Percentiles rank a stretch among this genome's conserved stretches.
These are phyloP conservation scores for Debaryomycetaceae sp. DNA, from an alignment of 1,139 yeast species.

Conservation along the genomic window DNA sequence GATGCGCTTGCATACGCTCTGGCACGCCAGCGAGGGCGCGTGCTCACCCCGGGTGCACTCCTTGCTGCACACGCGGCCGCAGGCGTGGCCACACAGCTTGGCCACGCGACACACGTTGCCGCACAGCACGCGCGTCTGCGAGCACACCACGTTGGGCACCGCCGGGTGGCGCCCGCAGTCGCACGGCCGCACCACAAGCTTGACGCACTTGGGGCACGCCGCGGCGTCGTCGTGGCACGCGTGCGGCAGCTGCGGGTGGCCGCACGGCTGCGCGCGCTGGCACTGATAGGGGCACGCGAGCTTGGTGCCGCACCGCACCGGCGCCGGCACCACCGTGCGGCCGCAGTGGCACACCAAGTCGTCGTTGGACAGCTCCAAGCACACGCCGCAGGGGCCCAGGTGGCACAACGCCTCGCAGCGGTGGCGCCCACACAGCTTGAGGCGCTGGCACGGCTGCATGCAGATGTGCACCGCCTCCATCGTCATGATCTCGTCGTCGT, in stretches of 20 bases:
- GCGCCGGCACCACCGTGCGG: slow-evolving; percentile 72
- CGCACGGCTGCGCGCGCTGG: slow-evolving; percentile 58
- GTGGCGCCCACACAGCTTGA: slow-evolving; percentile 70
- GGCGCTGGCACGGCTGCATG: slow-evolving; percentile 61
- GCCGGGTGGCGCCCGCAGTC: slow-evolving; percentile 59
- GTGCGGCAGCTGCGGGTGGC: slow-evolving; percentile 72
- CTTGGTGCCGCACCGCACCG: slow-evolving; percentile 82
- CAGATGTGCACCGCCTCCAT: slow-evolving; percentile 81
- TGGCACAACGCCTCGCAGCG: slow-evolving; percentile 75
- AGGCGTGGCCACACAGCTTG: slow-evolving; percentile 67
- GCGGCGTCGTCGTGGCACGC: slow-evolving; percentile 65
- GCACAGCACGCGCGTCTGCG: slow-evolving; percentile 67
- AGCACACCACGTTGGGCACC: slow-evolving; percentile 67
- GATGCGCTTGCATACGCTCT: slow-evolving; percentile 49
- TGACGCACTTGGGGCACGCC: slow-evolving; percentile 77
- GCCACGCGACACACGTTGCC: slow-evolving; percentile 58
- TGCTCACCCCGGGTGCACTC: slow-evolving; percentile 35
- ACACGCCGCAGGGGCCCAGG: slow-evolving; percentile 78
- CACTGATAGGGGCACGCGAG: slow-evolving; percentile 73
- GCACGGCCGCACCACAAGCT: slow-evolving; percentile 58
- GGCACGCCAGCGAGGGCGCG: slow-evolving; percentile 41
- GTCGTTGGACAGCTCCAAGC: slow-evolving; percentile 77
- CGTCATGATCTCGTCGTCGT: slow-evolving; percentile 46
- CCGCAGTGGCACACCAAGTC: slow-evolving; percentile 88
- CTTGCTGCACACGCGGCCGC: slow-evolving; percentile 54